Conservation (phyloP, 225 moss, liverwort and hornwort species). For the Rhytidiadelphus loreus region DNA sequence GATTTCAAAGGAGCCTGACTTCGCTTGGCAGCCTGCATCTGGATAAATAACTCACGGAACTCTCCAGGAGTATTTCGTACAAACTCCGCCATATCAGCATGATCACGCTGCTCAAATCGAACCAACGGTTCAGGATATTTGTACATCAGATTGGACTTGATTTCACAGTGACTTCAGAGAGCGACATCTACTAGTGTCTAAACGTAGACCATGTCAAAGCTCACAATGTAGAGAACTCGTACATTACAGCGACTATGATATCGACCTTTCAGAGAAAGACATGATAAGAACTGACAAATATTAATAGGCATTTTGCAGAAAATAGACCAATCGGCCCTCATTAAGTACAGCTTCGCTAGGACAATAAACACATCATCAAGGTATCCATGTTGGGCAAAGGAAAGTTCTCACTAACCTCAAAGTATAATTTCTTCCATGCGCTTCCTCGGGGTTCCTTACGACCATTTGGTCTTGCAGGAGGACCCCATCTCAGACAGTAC, state of each 20-base stretch:
- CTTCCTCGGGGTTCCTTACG: conserved; percentile 69
- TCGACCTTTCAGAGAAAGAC: not conserved
- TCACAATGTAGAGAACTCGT: not conserved
- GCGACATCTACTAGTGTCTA: not conserved
- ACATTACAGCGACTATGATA: not conserved
- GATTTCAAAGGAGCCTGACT: conserved; percentile 84
- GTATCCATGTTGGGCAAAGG: not conserved
- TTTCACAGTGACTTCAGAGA: not conserved
- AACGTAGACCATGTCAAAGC: not conserved
- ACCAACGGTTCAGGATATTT: not conserved
- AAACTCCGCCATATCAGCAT: conserved; percentile 86
- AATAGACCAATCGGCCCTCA: not conserved
- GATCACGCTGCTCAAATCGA: conserved; percentile 66
- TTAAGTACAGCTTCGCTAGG: not conserved
- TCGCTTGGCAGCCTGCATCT: conserved; percentile 98
- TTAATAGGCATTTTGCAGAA: not conserved
- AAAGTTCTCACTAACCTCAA: conserved; percentile 52
- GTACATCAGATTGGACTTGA: not conserved
- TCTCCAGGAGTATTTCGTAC: conserved; percentile 78
- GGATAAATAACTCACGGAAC: conserved; percentile 88
- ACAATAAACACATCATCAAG: not conserved
- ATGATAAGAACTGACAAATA: not conserved
- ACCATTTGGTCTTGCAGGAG: conserved; percentile 35
- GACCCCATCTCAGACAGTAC: conserved; percentile 93
- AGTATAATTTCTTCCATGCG: conserved; percentile 94